Evolutionary conservation across 2,329 filamentous ascomycete genomes (phyloP), one percentile per base, ranked within the genome.

Genomic region (Clathrospora elynae): DNA sequence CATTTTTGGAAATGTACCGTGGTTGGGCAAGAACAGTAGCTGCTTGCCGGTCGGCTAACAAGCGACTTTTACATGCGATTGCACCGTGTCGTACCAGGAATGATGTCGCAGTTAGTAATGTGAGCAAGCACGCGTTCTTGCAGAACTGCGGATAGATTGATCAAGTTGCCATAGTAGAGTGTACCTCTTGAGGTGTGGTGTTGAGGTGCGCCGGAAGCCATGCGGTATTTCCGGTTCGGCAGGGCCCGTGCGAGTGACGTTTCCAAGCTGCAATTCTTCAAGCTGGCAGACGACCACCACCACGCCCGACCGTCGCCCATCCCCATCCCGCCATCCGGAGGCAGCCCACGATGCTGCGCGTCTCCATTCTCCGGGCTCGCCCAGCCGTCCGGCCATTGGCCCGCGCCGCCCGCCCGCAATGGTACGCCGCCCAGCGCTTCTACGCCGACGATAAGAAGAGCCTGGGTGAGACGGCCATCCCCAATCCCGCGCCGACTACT

Each of bases 291-390:
- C 55, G 43, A 46, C 42, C 40, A 54, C 35, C 45, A 49, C 22
- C 52, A 42, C 46, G 44, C 34, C 42, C 53, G 43, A 48, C 49
- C 37, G n/a, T n/a, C 36, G 39, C 46, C 48, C 47, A 42, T 42
- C 48, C 29, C 46, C 56, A 54, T 59, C 50, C 40, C 52, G 52
- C 57, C 53, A 58, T 57, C 56, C 53, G 55, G 57, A 61, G 62
- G 64, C 71, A 71, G 76, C 75, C 67, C 72, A 74, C 64, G 60
- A 80, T 81, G 78, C 75, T 80, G 76, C 78, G 78, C 71, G 74
- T 73, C 61, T 77, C 77, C 62, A 71, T 80, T 69, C 70, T 75
- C 55, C 68, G 74, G 64, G 76, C 68, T 61, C 54, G 71, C 61
- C 64, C 73, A 70, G 71, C 72, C 68, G 72, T 59, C 49, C 54